Evolutionary conservation across 1,139 yeast species (phyloP), one percentile per base, ranked within the genome.

Genomic region (Sugiyamaella sp.): DNA sequence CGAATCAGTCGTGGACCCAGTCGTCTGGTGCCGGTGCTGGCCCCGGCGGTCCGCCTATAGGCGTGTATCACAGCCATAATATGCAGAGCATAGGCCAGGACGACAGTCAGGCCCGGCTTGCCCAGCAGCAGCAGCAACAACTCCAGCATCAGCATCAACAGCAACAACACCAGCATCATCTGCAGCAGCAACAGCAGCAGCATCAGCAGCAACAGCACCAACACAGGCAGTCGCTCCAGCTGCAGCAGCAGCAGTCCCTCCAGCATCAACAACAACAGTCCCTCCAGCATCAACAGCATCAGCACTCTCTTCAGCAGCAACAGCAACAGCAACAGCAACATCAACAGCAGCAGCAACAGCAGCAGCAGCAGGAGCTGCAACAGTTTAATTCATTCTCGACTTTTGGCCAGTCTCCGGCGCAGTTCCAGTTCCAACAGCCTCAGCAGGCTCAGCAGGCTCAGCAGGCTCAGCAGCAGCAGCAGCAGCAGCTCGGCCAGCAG

Each of bases 291-390:
- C 63, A 55, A 24, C 64, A 57, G 27, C 59, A 50, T 16, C 59
- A 51, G 46, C 63, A 56, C 21, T 55, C 53, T 35, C 60, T 51
- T 24, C 63, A 55, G 38, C 56, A 44, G n/a, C 54, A 56, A 47
- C 56, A 50, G 48, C 53, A 48, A 33, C 53, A 53, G 21, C 55
- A 49, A 25, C 46, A 44, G 25, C 51, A 49, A 44, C 54, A 24
- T 4, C 22, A 6, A 33, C 42, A 14, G 32, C 19, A 22, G 10
- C 21, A 41, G 46, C 58, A 45, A n/a, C 59, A 52, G 24, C 60
- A 42, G 22, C 14, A 8, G 6, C 32, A 4, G 35, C 59, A 51
- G 47, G 56, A 32, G 32, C n/a, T n/a, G 19, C 51, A 16, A n/a
- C 39, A 9, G n/a, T 27, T 17, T 2, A 52, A 53, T 6, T 12